phyloP scores from a whole-genome alignment of 2,329 filamentous ascomycete genomes.

The Xylaria polymorpha region DNA sequence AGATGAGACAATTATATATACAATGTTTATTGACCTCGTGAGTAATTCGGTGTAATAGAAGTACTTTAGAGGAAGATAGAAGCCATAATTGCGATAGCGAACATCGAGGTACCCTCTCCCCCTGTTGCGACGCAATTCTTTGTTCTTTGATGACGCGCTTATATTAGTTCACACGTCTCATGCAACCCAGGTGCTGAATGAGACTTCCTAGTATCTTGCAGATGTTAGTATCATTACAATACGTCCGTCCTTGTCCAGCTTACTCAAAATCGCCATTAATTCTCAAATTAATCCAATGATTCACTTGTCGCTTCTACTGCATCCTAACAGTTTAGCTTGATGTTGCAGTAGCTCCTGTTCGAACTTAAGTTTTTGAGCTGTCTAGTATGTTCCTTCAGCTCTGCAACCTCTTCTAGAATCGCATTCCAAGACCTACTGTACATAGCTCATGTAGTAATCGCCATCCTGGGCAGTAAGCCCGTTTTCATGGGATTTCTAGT shows the following conservation, averaged over 20 bases:
- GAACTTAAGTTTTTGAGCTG: slow-evolving; percentile 2
- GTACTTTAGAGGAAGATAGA: slow-evolving; percentile 15
- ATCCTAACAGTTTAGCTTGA: background rate
- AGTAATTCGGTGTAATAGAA: slow-evolving; percentile 7
- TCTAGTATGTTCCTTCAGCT: slow-evolving; percentile 4
- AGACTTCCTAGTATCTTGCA: slow-evolving; percentile 9
- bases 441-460: background rate
- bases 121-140: slow-evolving; percentile 12
- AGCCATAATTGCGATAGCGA: slow-evolving; percentile 13
- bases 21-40: too few species aligned
- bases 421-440: background rate
- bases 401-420: slow-evolving; percentile 5
- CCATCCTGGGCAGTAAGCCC: background rate
- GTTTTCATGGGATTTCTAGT: background rate
- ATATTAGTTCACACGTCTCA: background rate
- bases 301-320: background rate
- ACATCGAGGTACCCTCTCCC: slow-evolving; percentile 11
- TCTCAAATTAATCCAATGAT: background rate
- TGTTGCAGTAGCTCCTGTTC: background rate
- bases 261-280: background rate
- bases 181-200: background rate
- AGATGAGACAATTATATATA: too few species aligned
- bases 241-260: slow-evolving; percentile 12
- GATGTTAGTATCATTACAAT: slow-evolving; percentile 9
- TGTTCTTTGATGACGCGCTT: slow-evolving; percentile 17